A percentile compares a stretch with the other conserved stretches of the same genome.
Evolutionary conservation across 2,329 filamentous ascomycete genomes (phyloP).

Genomic region (Grosmannia clavigera): DNA sequence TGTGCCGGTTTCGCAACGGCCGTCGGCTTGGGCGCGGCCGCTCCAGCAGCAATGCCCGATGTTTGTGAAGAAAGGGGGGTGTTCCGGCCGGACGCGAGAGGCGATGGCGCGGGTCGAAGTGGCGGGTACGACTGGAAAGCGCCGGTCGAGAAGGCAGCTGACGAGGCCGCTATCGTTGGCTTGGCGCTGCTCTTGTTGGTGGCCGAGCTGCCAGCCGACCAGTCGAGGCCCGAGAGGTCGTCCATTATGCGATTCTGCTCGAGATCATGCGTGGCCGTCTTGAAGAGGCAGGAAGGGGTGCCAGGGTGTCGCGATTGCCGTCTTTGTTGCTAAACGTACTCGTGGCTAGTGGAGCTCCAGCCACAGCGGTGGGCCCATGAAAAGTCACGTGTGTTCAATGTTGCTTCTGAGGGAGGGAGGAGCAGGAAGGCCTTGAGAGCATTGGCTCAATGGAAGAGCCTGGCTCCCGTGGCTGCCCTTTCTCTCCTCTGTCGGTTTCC

Average conservation of each 20-base stretch:
- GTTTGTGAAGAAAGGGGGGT: slow-evolving; percentile 42
- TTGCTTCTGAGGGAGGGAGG: not conserved
- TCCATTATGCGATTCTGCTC: slow-evolving; percentile 33
- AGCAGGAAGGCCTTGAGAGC: not conserved
- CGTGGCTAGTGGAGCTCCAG: slow-evolving; percentile 2
- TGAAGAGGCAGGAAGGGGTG: not conserved
- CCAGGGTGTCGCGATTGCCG: not conserved
- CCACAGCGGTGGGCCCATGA: not conserved
- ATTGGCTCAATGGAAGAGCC: not conserved
- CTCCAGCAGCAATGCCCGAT: slow-evolving; percentile 27
- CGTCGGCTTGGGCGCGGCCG: slow-evolving; percentile 22
- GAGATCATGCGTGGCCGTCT: not conserved
- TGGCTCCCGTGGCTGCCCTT: not conserved
- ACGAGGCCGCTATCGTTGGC: slow-evolving; percentile 17
- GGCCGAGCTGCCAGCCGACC: slow-evolving; percentile 31
- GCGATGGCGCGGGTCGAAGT: slow-evolving; percentile 43
- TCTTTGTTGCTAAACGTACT: not conserved
- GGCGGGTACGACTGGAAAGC: slow-evolving; percentile 31
- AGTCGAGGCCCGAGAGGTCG: slow-evolving; percentile 48
- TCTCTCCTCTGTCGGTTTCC: not conserved
- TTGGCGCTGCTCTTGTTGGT: slow-evolving; percentile 13
- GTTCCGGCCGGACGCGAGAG: slow-evolving; percentile 40
- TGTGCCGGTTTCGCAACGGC: slow-evolving; percentile 36
- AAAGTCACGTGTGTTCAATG: not conserved
- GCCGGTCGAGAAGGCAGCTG: slow-evolving; percentile 21